Conservation (phyloP, 2,329 filamentous ascomycete genomes). For the Dendrostoma leiphaemia region DNA sequence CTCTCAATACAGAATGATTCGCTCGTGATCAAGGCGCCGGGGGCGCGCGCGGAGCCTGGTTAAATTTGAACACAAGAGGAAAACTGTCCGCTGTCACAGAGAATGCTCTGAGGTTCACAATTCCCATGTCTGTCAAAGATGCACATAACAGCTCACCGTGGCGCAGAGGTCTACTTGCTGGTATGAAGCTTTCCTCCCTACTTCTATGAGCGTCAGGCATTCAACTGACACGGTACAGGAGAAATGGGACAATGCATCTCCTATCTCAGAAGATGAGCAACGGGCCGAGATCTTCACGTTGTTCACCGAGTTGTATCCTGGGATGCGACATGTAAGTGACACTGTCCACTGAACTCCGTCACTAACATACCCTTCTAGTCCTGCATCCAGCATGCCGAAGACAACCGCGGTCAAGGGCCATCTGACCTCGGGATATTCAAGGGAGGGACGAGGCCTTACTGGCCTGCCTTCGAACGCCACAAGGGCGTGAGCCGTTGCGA, state of each 20-base stretch:
- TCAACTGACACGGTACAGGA: too few relatives aligned
- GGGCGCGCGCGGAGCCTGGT: too few relatives aligned
- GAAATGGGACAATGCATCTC: too few relatives aligned
- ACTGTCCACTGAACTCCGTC: background rate
- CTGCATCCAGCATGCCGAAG: background rate
- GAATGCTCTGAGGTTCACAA: too few relatives aligned
- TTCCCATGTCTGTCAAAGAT: background rate
- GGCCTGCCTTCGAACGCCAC: background rate
- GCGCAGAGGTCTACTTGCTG: background rate
- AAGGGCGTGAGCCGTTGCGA: background rate
- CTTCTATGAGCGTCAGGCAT: too few relatives aligned
- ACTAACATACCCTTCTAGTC: background rate
- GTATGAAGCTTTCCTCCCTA: too few relatives aligned
- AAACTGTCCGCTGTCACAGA: too few relatives aligned
- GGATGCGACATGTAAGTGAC: background rate
- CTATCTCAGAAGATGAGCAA: background rate
- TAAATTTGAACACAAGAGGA: too few relatives aligned
- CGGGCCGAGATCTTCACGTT: background rate
- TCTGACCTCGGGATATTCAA: background rate
- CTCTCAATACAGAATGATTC: too few relatives aligned
- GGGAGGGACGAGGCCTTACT: background rate
- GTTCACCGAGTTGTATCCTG: background rate
- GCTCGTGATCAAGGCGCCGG: too few relatives aligned
- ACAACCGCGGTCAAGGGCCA: too few relatives aligned
- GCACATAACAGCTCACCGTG: background rate